These are phyloP conservation scores for Dendrobium nobile DNA, from an alignment of 106 monocot species.

Conservation along the genomic window DNA sequence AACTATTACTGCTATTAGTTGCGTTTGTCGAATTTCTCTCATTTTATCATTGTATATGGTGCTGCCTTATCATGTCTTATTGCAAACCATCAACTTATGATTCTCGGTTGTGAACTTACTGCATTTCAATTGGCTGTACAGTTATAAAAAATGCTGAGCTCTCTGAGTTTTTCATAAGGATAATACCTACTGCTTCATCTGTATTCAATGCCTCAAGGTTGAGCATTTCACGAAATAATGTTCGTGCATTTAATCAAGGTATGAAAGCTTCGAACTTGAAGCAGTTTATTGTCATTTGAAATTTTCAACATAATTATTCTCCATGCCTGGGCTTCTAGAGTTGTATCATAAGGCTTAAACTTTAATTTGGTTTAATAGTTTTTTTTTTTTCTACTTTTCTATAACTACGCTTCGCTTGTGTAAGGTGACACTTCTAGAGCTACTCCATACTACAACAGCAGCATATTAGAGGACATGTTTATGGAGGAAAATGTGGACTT, in stretches of 20 bases:
- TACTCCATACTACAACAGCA: constrained; percentile 86
- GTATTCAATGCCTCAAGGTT: constrained; percentile 62
- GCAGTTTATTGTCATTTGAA: neutral
- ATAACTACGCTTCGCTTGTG: neutral
- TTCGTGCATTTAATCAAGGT: constrained; percentile 63
- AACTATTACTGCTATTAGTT: neutral
- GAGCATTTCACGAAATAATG: constrained; percentile 64
- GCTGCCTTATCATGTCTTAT: neutral
- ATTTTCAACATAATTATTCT: neutral
- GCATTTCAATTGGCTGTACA: constrained; percentile 5
- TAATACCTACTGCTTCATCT: constrained; percentile 68
- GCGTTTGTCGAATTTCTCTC: neutral
- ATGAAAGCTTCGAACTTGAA: neutral
- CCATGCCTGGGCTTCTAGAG: neutral
- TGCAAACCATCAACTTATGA: neutral
- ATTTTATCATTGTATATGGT: neutral
- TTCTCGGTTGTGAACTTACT: neutral
- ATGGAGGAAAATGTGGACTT: constrained; percentile 84
- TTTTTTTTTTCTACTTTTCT: neutral
- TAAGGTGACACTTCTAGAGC: constrained; percentile 38
- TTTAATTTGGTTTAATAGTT: neutral
- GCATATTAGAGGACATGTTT: constrained; percentile 92
- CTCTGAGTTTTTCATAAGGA: constrained; percentile 54
- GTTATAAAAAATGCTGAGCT: constrained; percentile 41
- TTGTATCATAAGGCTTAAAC: neutral